Evolutionary conservation across 2,329 filamentous ascomycete genomes (phyloP).

Genomic region (Fusarium sp.): DNA sequence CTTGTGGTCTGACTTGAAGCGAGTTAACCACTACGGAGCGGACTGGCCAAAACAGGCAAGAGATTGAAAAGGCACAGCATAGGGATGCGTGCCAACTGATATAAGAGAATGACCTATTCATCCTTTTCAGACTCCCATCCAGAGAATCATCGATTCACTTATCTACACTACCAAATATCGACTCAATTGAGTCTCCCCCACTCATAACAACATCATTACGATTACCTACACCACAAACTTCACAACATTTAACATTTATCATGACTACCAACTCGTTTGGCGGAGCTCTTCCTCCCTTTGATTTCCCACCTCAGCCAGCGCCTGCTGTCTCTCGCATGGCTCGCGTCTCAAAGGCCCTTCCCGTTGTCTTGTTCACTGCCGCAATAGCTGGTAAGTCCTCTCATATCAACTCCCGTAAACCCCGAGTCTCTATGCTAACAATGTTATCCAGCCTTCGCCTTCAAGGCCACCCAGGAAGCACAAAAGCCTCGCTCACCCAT

Average conservation of each 20-base stretch:
- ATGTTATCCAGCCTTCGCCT: conserved; percentile 6
- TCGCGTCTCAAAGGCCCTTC: conserved; percentile 25
- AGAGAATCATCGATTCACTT: conserved; percentile 4
- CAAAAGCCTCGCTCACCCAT: conserved; percentile 1
- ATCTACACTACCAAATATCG: neutral
- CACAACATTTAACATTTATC: neutral
- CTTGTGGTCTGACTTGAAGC: conserved; percentile 19
- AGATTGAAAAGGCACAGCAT: neutral
- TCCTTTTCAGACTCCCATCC: neutral
- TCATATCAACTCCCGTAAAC: neutral
- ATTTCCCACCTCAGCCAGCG: conserved; percentile 24
- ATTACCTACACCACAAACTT: neutral
- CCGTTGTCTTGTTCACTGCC: conserved; percentile 17
- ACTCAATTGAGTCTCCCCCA: neutral
- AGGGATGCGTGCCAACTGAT: conserved; percentile 11
- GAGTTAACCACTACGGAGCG: conserved; percentile 3
- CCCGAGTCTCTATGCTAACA: neutral
- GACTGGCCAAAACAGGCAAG: conserved; percentile 2
- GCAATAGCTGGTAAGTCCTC: conserved; percentile 17
- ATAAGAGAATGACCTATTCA: conserved; percentile 23
- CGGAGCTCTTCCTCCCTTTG: conserved; percentile 34
- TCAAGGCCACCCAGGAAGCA: conserved; percentile 19
- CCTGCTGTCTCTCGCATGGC: conserved; percentile 28
- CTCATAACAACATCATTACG: neutral
- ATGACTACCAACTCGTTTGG: conserved; percentile 39